Evolutionary conservation across 2,329 filamentous ascomycete species (phyloP).

Genomic region (Scedosporium apiospermum): DNA sequence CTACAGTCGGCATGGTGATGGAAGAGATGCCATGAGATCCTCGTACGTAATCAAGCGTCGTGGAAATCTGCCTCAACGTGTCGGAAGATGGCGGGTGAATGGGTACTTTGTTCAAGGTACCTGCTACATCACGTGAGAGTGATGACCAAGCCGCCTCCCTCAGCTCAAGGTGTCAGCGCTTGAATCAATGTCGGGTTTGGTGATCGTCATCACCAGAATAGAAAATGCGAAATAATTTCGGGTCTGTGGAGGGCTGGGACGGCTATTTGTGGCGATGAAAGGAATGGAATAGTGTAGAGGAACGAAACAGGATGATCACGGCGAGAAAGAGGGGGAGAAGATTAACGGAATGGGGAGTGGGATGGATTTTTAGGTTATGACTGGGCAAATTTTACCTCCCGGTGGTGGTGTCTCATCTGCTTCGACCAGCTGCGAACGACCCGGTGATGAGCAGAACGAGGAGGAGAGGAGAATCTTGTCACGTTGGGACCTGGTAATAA

Average conservation of each 20-base stretch:
- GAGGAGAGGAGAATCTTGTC: background rate
- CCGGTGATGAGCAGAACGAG: background rate
- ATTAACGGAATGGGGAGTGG: background rate
- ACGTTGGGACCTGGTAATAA: conserved; percentile 1
- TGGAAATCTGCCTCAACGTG: background rate
- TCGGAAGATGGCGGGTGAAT: background rate
- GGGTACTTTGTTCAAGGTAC: background rate
- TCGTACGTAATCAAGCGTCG: background rate
- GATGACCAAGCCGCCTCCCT: background rate
- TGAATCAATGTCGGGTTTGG: background rate
- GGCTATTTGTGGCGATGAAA: background rate
- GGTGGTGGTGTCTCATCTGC: background rate
- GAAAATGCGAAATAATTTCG: background rate
- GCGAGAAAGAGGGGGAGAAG: background rate
- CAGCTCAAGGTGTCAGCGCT: background rate
- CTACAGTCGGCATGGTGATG: background rate
- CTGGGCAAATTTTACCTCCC: background rate
- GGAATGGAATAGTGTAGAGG: background rate
- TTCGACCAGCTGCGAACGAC: conserved; percentile 1
- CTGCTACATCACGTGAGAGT: background rate
- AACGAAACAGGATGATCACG: background rate
- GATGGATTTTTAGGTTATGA: background rate
- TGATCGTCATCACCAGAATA: background rate
- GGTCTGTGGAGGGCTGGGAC: background rate
- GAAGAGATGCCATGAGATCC: background rate